Conservation (phyloP, 208 protist species). For the Acanthamoeba lenticulata region DNA sequence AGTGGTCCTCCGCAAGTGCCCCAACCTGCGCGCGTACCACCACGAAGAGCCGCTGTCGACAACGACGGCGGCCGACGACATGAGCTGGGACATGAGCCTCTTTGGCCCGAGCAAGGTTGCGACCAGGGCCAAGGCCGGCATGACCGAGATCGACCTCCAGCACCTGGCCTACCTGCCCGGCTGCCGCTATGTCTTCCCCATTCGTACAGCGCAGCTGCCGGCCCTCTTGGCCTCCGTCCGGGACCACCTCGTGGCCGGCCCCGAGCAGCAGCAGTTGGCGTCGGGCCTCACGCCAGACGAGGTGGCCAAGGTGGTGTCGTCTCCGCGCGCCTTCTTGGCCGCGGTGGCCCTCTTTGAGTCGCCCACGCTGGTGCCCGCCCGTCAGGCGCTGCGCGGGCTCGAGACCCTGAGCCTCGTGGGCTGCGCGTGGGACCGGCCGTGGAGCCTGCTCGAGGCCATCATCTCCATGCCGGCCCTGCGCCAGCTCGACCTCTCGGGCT, state of each 20-base stretch:
- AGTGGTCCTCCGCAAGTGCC: background rate
- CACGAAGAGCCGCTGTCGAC: background rate
- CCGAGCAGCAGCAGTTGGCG: background rate
- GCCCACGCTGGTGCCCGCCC: background rate
- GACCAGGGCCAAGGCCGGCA: too few relatives aligned
- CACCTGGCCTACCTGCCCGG: background rate
- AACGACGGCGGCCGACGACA: too few relatives aligned
- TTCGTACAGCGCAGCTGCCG: background rate
- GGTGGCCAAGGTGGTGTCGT: background rate
- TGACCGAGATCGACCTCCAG: background rate
- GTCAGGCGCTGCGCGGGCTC: background rate
- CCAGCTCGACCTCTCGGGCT: background rate
- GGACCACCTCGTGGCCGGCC: background rate
- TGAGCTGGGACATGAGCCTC: too few relatives aligned
- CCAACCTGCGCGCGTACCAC: background rate
- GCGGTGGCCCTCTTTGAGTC: background rate
- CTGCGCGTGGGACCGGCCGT: background rate
- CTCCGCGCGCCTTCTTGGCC: background rate
- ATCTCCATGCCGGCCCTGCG: constrained; percentile 16
- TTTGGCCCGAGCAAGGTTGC: too few relatives aligned
- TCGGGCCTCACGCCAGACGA: background rate
- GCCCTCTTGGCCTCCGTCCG: background rate
- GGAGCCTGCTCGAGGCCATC: background rate
- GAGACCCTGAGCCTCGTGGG: background rate
- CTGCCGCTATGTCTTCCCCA: constrained; percentile 28